These are phyloP conservation scores for Elongisporangium senticosum DNA, from an alignment of 352 stramenopile genomes.

Conservation along the genomic window DNA sequence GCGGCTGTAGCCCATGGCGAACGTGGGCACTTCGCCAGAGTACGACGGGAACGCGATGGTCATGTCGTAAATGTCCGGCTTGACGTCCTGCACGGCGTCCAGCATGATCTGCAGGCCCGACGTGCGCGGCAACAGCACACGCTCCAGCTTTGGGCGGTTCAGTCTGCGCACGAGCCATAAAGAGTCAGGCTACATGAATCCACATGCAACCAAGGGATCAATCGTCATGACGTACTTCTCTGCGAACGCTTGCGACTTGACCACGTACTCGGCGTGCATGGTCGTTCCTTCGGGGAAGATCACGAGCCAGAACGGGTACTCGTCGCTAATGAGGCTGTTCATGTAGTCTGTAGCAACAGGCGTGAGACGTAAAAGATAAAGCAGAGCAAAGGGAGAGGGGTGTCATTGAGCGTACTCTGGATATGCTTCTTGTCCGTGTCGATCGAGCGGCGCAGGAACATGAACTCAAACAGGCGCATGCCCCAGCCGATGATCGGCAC, in stretches of 20 bases:
- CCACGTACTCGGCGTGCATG: constrained; percentile 82
- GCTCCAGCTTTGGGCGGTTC: constrained; percentile 85
- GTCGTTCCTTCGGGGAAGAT: constrained; percentile 91
- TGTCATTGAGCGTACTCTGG: constrained; percentile 18
- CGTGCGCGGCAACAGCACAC: constrained; percentile 88
- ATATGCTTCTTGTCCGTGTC: constrained; percentile 69
- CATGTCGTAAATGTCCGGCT: constrained; percentile 91
- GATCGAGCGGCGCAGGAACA: constrained; percentile 84
- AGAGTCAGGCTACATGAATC: background rate
- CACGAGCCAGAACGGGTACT: constrained; percentile 86
- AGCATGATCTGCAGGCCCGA: constrained; percentile 92
- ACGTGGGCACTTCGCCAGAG: constrained; percentile 82
- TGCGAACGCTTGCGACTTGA: constrained; percentile 89
- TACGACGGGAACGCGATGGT: constrained; percentile 87
- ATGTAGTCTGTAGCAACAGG: constrained; percentile 62
- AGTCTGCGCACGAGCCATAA: constrained; percentile 15
- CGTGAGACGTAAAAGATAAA: background rate
- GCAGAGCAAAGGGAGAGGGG: background rate
- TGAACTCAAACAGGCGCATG: constrained; percentile 88
- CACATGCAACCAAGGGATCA: constrained; percentile 2
- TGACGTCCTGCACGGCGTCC: constrained; percentile 77
- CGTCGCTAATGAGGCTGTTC: constrained; percentile 64
- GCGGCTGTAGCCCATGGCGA: constrained; percentile 83
- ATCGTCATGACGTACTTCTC: constrained; percentile 41
- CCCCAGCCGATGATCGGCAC: constrained; percentile 87